phyloP scores from a whole-genome alignment of 306 rosid species.

The Crotalaria pallida region DNA sequence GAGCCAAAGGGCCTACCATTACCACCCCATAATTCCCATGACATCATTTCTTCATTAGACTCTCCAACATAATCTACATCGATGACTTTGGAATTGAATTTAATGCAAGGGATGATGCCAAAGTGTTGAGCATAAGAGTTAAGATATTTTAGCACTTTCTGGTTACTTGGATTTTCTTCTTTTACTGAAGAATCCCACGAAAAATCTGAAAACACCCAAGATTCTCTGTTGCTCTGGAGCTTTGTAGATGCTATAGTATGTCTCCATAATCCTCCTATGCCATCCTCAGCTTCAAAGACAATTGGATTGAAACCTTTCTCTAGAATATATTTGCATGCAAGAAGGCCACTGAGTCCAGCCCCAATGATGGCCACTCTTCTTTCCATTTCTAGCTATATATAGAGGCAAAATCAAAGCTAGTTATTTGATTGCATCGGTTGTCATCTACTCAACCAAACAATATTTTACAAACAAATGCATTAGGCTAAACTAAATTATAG shows the following conservation, averaged over 20 bases:
- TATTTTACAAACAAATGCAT: no score
- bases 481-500: no score
- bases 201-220: constrained; percentile 36
- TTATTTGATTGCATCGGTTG: not conserved
- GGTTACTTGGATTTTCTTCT: constrained; percentile 26
- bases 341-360: constrained; percentile 49
- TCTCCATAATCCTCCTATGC: constrained; percentile 50
- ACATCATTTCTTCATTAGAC: constrained; percentile 25
- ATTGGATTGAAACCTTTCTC: constrained; percentile 38
- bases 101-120: constrained; percentile 32
- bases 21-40: constrained; percentile 51
- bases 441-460: not conserved
- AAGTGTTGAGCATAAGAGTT: constrained; percentile 42
- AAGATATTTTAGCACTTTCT: constrained; percentile 34
- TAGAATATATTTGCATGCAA: constrained; percentile 35
- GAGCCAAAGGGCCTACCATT: constrained; percentile 43
- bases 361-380: constrained; percentile 46
- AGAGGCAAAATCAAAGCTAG: no score
- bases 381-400: constrained; percentile 21
- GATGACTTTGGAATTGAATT: constrained; percentile 43
- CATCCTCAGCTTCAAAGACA: constrained; percentile 45
- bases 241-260: constrained; percentile 40
- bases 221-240: constrained; percentile 30
- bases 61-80: constrained; percentile 39
- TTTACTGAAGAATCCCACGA: constrained; percentile 49